Conservation (phyloP, 2,329 filamentous ascomycete genomes). For the Sarocladium brachiariae region DNA sequence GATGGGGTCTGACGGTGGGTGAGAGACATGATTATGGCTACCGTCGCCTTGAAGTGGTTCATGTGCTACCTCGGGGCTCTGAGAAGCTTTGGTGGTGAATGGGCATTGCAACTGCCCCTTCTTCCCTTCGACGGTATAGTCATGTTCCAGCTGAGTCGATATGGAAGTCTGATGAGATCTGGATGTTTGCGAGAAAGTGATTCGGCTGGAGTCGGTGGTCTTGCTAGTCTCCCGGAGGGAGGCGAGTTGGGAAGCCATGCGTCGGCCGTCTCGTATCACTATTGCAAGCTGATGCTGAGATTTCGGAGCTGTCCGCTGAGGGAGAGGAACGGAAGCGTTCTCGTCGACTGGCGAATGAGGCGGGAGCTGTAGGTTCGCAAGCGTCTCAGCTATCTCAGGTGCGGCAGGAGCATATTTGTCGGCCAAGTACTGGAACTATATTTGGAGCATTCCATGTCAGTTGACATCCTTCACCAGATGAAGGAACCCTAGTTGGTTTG, state of each 20-base stretch:
- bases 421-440: slow-evolving; percentile 56
- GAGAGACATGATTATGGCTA: slow-evolving; percentile 27
- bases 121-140: slow-evolving; percentile 82
- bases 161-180: slow-evolving; percentile 45
- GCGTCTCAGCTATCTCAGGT: slow-evolving; percentile 58
- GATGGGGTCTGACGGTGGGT: slow-evolving; percentile 51
- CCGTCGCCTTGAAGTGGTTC: slow-evolving; percentile 17
- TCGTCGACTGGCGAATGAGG: slow-evolving; percentile 42
- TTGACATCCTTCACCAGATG: too few species aligned
- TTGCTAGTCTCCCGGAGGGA: slow-evolving; percentile 44
- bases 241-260: slow-evolving; percentile 47
- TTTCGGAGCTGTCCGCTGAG: slow-evolving; percentile 34
- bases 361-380: slow-evolving; percentile 60
- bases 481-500: not conserved
- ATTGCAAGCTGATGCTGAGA: slow-evolving; percentile 51
- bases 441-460: slow-evolving; percentile 14
- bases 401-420: slow-evolving; percentile 62
- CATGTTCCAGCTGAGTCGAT: slow-evolving; percentile 69
- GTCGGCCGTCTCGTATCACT: slow-evolving; percentile 57
- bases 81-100: slow-evolving; percentile 47
- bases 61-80: slow-evolving; percentile 21
- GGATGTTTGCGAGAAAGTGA: slow-evolving; percentile 35
- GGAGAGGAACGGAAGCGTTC: slow-evolving; percentile 44
- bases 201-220: slow-evolving; percentile 41
- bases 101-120: slow-evolving; percentile 76